phyloP scores from a whole-genome alignment of 805 yeast genomes.

The Myxozyma mucilagina region DNA sequence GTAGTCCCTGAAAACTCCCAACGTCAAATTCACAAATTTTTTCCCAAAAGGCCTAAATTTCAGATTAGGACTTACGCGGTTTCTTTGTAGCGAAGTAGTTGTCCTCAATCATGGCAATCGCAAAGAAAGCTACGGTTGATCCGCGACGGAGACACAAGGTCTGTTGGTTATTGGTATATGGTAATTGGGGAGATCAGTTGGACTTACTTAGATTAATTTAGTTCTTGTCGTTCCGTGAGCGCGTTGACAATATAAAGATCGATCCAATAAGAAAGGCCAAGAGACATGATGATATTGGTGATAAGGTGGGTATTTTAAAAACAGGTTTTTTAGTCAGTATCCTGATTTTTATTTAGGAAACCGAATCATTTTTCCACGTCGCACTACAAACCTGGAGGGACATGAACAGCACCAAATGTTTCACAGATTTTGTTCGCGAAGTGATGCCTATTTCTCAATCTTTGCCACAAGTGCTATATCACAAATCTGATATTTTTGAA shows the following conservation, averaged over 20 bases:
- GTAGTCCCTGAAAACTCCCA: slow-evolving; percentile 8
- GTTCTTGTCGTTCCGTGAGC: slow-evolving; percentile 69
- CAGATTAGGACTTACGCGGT: not conserved
- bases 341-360: slow-evolving; percentile 8
- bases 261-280: slow-evolving; percentile 55
- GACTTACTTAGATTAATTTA: not conserved
- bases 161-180: not conserved
- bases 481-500: slow-evolving; percentile 62
- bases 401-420: slow-evolving; percentile 71
- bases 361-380: slow-evolving; percentile 68
- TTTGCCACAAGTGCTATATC: slow-evolving; percentile 76
- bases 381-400: slow-evolving; percentile 87
- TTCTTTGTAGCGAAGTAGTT: not conserved
- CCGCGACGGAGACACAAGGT: slow-evolving; percentile 25
- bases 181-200: not conserved
- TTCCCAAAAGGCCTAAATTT: not conserved
- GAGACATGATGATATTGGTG: slow-evolving; percentile 35
- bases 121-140: slow-evolving; percentile 19
- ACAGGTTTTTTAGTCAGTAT: not conserved
- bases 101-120: slow-evolving; percentile 20
- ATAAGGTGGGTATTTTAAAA: slow-evolving; percentile 7
- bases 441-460: slow-evolving; percentile 61
- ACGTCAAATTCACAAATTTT: slow-evolving; percentile 1
- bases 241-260: slow-evolving; percentile 79
- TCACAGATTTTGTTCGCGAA: slow-evolving; percentile 60